These are phyloP conservation scores for Thoreauomyces humboldtii DNA, from an alignment of 192 early-diverging fungal genomes.

Conservation along the genomic window DNA sequence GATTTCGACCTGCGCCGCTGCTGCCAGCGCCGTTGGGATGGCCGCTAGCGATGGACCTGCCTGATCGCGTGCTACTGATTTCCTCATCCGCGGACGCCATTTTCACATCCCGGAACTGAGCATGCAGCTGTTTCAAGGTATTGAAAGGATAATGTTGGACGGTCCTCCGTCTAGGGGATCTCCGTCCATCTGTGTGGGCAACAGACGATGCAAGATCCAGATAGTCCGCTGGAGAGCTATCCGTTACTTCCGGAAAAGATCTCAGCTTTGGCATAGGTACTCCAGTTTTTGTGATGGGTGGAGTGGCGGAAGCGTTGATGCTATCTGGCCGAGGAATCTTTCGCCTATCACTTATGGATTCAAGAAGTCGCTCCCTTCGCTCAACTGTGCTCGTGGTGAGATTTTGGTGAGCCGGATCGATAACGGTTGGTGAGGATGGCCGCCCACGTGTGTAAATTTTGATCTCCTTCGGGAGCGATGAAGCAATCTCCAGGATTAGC, in stretches of 20 bases:
- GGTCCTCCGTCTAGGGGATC: conserved; percentile 35
- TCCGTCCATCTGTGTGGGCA: conserved; percentile 18
- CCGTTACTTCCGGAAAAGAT: conserved; percentile 1
- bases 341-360: conserved; percentile 42
- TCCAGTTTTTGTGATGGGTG: not conserved
- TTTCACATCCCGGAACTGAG: conserved; percentile 31
- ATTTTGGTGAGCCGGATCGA: conserved; percentile 7
- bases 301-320: not conserved
- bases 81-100: not conserved
- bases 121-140: conserved; percentile 37
- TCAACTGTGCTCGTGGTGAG: conserved; percentile 17
- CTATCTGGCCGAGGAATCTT: conserved; percentile 23
- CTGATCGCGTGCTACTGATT: not conserved
- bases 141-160: conserved; percentile 14
- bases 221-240: conserved; percentile 37
- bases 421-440: conserved; percentile 8
- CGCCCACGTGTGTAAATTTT: conserved; percentile 31
- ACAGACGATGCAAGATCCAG: conserved; percentile 48
- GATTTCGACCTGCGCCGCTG: not conserved
- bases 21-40: not conserved
- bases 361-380: conserved; percentile 46
- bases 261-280: not conserved
- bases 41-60: too few relatives aligned
- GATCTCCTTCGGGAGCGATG: conserved; percentile 51
- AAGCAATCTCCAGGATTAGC: conserved; percentile 41